Base-by-base conservation (phyloP, 148 eudicot species). In the Rhododendron ovatum region DNA sequence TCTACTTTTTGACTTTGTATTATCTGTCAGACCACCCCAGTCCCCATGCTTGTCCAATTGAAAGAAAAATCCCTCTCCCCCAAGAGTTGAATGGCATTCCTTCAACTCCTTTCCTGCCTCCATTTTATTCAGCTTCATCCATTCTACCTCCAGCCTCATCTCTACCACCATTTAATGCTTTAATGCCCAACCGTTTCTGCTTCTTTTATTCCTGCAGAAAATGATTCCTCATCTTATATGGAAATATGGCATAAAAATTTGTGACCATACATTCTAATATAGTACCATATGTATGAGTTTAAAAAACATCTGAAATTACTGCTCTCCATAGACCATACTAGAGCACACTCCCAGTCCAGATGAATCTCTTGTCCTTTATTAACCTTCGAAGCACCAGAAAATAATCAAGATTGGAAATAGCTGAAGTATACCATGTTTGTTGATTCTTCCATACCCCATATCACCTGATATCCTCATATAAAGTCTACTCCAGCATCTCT, bases 41-140 rank as follows among this genome's bases (percentile, higher is more conserved):
- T 63, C 11, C 69, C 71, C 12, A 63, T 22, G 26, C 67, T 18
- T 63, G 71, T 63, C 13, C 12, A 63, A 63, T 63, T 63, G 30
- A n/a, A 63, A 24, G 71, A 63, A 63, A 63, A 63, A 24, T 65
- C 71, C 71, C 13, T 8, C 14, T 26, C 33, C 73, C 73, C 73
- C 73, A 65, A 65, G 12, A 65, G 73, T 65, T 65, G 73, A 63
- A 65, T 65, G 73, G 73, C 73, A 65, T 65, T n/a, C 73, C 73
- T 65, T 65, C 33, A 65, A 26, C 33, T 65, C 13, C 15, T n/a
- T n/a, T 26, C 33, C 73, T 65, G 14, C 33, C 73, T 26, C 30
- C 71, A 63, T 63, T 63, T 24, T 63, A 9, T 63, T 63, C 71
- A n/a, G 71, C 28, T n/a, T 61, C 71, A n/a, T 63, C 28, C 71